Evolutionary conservation across 768 basidiomycete genomes (phyloP).

Genomic region (Leucogyrophana mollusca): DNA sequence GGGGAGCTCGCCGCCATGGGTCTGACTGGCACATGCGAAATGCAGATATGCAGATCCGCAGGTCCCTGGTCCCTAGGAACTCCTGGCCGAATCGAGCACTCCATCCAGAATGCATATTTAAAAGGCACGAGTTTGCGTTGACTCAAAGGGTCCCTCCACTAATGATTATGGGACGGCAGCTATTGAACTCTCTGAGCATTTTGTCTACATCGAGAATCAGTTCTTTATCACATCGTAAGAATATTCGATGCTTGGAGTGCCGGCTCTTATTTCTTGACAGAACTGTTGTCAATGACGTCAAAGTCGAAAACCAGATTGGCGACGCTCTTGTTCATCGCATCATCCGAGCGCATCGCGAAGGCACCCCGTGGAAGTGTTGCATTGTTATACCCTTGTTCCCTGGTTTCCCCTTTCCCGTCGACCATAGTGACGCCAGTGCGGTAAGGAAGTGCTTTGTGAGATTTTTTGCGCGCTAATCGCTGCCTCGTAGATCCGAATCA

Average conservation of each 20-base stretch:
- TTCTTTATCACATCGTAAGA: conserved; percentile 88
- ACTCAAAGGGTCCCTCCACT: conserved; percentile 1
- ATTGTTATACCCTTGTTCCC: conserved; percentile 90
- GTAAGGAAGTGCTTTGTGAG: conserved; percentile 62
- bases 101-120: conserved; percentile 92
- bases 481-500: conserved; percentile 93
- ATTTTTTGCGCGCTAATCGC: not conserved
- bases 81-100: conserved; percentile 77
- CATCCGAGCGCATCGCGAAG: conserved; percentile 79
- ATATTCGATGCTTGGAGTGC: not conserved
- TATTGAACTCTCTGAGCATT: conserved; percentile 92
- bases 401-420: conserved; percentile 91
- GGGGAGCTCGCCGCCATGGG: conserved; percentile 76
- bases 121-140: conserved; percentile 53
- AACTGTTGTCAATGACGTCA: conserved; percentile 80
- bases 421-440: conserved; percentile 89
- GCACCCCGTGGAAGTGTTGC: conserved; percentile 87
- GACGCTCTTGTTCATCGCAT: conserved; percentile 92
- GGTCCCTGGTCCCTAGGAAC: conserved; percentile 98
- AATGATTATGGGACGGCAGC: conserved; percentile 43
- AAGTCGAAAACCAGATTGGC: conserved; percentile 91
- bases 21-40: conserved; percentile 92
- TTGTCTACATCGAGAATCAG: conserved; percentile 97
- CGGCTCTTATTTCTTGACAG: conserved; percentile 33
- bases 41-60: conserved; percentile 94